A percentile compares a stretch with the other conserved stretches of the same genome.
Evolutionary conservation across 441 rosid species (phyloP).

Genomic region (Populus hybrid): DNA sequence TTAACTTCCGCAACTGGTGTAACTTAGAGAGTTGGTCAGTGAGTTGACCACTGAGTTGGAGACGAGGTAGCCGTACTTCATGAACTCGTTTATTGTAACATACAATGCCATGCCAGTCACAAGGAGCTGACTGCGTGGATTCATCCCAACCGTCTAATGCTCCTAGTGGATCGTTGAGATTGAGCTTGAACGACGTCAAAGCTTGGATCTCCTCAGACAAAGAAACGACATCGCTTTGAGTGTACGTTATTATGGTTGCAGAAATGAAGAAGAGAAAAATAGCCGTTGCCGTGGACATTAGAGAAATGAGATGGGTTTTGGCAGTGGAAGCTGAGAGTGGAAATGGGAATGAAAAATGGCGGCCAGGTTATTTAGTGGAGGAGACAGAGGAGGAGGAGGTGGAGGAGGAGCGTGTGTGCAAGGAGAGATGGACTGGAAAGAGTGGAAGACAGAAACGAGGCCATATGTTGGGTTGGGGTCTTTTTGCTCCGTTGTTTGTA

Average conservation of each 20-base stretch:
- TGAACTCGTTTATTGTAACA: constrained; percentile 58
- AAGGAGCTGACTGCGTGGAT: constrained; percentile 67
- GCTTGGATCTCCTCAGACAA: constrained; percentile 62
- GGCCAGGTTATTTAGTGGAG: neutral
- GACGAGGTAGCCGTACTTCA: constrained; percentile 72
- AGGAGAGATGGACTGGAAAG: constrained; percentile 11
- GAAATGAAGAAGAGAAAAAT: constrained; percentile 33
- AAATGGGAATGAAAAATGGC: neutral
- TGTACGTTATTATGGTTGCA: constrained; percentile 1
- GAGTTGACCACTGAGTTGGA: constrained; percentile 70
- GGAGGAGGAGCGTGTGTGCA: neutral
- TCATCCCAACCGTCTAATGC: constrained; percentile 74
- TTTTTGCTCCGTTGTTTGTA: neutral
- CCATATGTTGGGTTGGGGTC: constrained; percentile 15
- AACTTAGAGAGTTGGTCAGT: constrained; percentile 50
- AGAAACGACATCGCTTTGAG: constrained; percentile 28
- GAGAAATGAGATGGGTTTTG: neutral
- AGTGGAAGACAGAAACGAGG: constrained; percentile 29
- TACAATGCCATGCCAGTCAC: constrained; percentile 80
- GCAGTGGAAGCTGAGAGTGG: neutral
- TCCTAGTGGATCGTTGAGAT: constrained; percentile 71
- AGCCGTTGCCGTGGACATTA: constrained; percentile 48
- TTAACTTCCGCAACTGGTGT: constrained; percentile 52
- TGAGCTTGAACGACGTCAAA: constrained; percentile 62
- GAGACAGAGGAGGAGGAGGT: constrained; percentile 1